Evolutionary conservation across 108 stramenopile genomes (phyloP).

Genomic region (Parietichytrium sp.): DNA sequence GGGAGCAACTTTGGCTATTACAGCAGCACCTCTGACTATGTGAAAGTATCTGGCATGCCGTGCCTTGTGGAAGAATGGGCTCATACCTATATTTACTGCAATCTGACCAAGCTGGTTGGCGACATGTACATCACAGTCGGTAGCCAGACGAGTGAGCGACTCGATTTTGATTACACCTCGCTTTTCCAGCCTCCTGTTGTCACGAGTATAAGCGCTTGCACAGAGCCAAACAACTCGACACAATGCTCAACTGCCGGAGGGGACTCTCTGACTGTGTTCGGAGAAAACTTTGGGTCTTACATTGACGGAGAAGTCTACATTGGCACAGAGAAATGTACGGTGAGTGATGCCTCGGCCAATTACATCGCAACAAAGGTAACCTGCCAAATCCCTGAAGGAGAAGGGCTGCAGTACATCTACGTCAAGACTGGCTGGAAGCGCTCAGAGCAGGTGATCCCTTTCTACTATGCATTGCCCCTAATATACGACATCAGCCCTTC

Average conservation of each 20-base stretch:
- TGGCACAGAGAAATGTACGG: not conserved
- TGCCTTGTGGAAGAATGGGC: not conserved
- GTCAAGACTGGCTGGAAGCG: not conserved
- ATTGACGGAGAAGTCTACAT: not conserved
- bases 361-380: not conserved
- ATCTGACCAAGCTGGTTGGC: not conserved
- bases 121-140: slow-evolving; percentile 12
- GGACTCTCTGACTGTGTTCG: not conserved
- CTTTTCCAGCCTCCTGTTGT: not conserved
- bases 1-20: slow-evolving; percentile 5
- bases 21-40: not conserved
- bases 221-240: not conserved
- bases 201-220: slow-evolving; percentile 1
- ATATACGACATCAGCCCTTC: not conserved
- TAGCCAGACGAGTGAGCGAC: not conserved
- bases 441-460: not conserved
- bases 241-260: not conserved
- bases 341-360: not conserved
- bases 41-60: not conserved
- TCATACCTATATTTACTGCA: not conserved
- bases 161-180: not conserved
- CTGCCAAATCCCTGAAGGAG: not conserved
- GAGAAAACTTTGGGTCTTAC: not conserved
- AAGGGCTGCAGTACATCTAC: not conserved
- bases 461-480: not conserved